These are phyloP conservation scores for Starmerella bacillaris DNA, from an alignment of 805 yeast species.

Conservation along the genomic window DNA sequence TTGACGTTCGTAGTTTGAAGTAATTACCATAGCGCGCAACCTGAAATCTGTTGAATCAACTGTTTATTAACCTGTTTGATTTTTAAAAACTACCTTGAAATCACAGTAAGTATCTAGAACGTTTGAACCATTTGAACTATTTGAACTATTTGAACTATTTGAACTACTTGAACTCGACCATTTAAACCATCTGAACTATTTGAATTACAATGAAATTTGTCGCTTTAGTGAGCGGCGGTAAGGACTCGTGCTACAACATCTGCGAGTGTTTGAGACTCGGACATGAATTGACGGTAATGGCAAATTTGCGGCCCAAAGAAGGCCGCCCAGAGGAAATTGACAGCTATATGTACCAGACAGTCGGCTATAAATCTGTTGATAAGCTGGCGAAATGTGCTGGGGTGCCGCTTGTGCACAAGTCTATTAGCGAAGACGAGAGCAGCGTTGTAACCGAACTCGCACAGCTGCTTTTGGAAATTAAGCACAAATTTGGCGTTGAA, in stretches of 20 bases:
- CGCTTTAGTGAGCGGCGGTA: constrained; percentile 88
- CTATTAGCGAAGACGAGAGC: constrained; percentile 46
- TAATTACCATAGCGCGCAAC: too few relatives aligned
- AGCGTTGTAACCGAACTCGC: constrained; percentile 84
- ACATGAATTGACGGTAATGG: constrained; percentile 72
- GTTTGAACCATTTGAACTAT: too few relatives aligned
- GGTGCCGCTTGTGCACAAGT: constrained; percentile 59
- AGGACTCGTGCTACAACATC: constrained; percentile 83
- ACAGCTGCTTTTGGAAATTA: constrained; percentile 32
- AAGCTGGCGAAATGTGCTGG: constrained; percentile 52
- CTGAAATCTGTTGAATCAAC: too few relatives aligned
- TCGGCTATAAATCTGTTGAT: constrained; percentile 66
- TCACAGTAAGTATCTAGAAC: too few relatives aligned
- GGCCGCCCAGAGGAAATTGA: constrained; percentile 51
- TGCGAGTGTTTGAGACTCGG: constrained; percentile 71
- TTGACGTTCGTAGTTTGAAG: too few relatives aligned
- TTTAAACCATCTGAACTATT: too few relatives aligned
- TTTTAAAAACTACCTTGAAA: too few relatives aligned
- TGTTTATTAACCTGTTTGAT: too few relatives aligned
- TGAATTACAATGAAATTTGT: constrained; percentile 56
- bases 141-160: too few relatives aligned
- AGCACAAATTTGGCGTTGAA: constrained; percentile 48
- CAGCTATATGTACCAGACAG: constrained; percentile 95
- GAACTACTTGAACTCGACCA: too few relatives aligned
- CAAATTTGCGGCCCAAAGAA: constrained; percentile 49